These are phyloP conservation scores for Coprinellus micaceus DNA, from an alignment of 768 basidiomycete genomes.

Conservation along the genomic window DNA sequence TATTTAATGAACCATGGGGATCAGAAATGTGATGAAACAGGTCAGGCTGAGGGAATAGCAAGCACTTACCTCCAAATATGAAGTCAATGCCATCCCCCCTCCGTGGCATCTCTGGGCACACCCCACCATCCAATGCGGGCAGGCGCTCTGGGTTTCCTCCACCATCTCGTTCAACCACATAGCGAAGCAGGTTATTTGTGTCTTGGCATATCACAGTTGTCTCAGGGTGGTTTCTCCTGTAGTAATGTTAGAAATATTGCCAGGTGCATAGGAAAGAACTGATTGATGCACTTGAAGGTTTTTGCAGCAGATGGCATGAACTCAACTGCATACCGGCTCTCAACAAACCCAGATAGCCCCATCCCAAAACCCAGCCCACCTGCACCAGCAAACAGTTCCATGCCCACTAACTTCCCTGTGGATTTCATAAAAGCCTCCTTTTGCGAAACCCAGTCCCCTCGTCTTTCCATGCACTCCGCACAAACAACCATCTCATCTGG, in stretches of 20 bases:
- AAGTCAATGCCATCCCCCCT: conserved; percentile 61
- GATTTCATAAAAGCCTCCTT: conserved; percentile 27
- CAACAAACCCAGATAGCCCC: conserved; percentile 54
- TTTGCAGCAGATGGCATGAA: conserved; percentile 58
- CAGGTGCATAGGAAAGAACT: not conserved
- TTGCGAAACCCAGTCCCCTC: conserved; percentile 26
- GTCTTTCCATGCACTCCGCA: conserved; percentile 30
- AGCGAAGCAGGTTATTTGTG: conserved; percentile 54
- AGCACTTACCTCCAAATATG: conserved; percentile 62
- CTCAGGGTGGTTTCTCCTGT: conserved; percentile 59
- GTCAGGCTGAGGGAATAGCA: not conserved
- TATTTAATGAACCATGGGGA: conserved; percentile 25
- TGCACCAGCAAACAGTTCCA: conserved; percentile 74
- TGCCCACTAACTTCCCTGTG: conserved; percentile 46
- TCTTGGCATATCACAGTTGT: conserved; percentile 64
- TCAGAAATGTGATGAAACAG: too few relatives aligned
- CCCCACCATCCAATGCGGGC: conserved; percentile 34
- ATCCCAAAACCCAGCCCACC: conserved; percentile 73
- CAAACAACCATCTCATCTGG: not conserved
- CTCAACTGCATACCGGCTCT: conserved; percentile 69
- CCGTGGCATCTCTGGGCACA: conserved; percentile 48
- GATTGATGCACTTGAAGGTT: conserved; percentile 53
- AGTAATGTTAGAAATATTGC: conserved; percentile 1
- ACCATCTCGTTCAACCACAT: conserved; percentile 48
- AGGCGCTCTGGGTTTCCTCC: conserved; percentile 39